Percentiles rank a stretch among this genome's conserved stretches.
Evolutionary conservation across 2,329 filamentous ascomycete species (phyloP).

Genomic region (Cladophialophora bantiana): DNA sequence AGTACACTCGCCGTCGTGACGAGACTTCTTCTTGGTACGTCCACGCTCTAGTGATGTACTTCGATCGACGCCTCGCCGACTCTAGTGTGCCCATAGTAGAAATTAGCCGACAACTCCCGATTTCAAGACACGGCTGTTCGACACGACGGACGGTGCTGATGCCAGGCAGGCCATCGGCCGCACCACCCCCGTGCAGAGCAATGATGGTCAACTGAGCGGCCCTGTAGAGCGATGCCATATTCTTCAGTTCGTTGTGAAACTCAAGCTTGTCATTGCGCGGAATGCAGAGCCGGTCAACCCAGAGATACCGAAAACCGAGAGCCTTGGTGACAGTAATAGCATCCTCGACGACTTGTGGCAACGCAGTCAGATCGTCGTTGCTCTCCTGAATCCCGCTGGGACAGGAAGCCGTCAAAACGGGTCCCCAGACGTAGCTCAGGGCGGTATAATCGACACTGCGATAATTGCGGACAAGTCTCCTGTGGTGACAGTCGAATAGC

Average conservation of each 20-base stretch:
- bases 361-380: slow-evolving; percentile 5
- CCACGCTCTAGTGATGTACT: slow-evolving; percentile 42
- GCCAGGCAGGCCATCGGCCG: slow-evolving; percentile 48
- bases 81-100: slow-evolving; percentile 9
- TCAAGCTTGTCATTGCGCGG: slow-evolving; percentile 54
- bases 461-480: slow-evolving; percentile 1
- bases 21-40: slow-evolving; percentile 48
- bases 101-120: background rate
- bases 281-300: slow-evolving; percentile 27
- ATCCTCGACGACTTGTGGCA: slow-evolving; percentile 24
- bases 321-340: slow-evolving; percentile 18
- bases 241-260: slow-evolving; percentile 50
- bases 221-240: slow-evolving; percentile 57
- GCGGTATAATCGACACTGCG: slow-evolving; percentile 48
- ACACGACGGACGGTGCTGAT: slow-evolving; percentile 15
- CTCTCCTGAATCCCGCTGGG: background rate
- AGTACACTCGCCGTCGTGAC: slow-evolving; percentile 43
- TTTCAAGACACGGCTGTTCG: background rate
- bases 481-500: background rate
- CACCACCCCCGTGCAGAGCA: slow-evolving; percentile 45
- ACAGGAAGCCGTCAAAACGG: slow-evolving; percentile 26
- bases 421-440: slow-evolving; percentile 57
- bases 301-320: slow-evolving; percentile 23
- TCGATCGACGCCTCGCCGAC: background rate
- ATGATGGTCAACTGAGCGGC: slow-evolving; percentile 57